Base-by-base conservation (phyloP, 1,284 basidiomycete genomes). In the Phylloboletellus chloephorus region DNA sequence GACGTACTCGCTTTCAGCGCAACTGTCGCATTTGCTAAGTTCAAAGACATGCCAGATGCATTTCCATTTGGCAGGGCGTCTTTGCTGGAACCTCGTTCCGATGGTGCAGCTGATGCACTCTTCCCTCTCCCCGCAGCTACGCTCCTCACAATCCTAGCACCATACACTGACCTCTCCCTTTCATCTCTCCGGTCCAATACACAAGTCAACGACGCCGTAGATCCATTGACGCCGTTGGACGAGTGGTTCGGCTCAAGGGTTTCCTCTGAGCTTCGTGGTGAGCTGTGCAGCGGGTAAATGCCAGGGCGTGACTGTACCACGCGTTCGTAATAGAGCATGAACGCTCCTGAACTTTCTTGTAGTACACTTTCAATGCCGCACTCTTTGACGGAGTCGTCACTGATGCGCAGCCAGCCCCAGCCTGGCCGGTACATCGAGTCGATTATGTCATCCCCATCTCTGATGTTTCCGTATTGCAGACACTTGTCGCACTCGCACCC, bases 261-360 rank as follows among this genome's bases (percentile, higher is more conserved):
- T 66, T 83, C 81, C 64, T 82, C 78, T 39, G 77, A 72, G 50
- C 68, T 70, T 49, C 67, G 50, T 37, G 67, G 67, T 49, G 59
- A 65, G 47, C 34, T 53, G 44, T 51, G 43, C 46, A 54, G 48
- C 20, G 59, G 53, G 46, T 60, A 52, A 42, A 61, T 51, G 31
- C 47, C 53, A 52, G 43, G 48, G 46, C 43, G 48, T 40, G 66
- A 66, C 50, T 62, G 62, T 51, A 67, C 65, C 29, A 83, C 78
- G 31, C 79, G 74, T 68, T 96, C 91, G 57, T 96, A 96, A 57
- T 91, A 95, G 29, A 95, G 72, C 83, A 96, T 87, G 60, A 94
- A 92, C 36, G 79, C 86, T 30, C 79, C 79, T 11, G 73, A 70
- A 28, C 80, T 80, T 60, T 89, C 85, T 47, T 72, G 70, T 36